Evolutionary conservation across 2,329 filamentous ascomycete species (phyloP).

Genomic region (Thermomyces lanuginosus): DNA sequence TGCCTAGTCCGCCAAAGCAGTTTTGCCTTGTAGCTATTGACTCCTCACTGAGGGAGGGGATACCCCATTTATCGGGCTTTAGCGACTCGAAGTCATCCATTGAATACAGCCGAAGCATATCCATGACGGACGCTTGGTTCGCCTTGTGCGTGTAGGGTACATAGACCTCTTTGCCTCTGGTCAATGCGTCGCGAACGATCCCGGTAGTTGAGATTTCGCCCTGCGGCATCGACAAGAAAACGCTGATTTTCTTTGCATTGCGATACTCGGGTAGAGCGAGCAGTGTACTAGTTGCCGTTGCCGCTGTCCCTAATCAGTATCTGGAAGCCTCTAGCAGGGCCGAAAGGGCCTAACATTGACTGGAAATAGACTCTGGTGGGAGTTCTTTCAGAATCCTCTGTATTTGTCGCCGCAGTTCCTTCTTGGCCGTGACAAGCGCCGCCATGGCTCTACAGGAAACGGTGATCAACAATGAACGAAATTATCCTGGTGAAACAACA

Average conservation of each 20-base stretch:
- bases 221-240: constrained; percentile 85
- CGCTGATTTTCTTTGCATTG: constrained; percentile 56
- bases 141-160: constrained; percentile 71
- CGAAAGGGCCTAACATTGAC: constrained; percentile 48
- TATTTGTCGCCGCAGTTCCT: constrained; percentile 55
- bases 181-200: constrained; percentile 68
- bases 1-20: constrained; percentile 50
- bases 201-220: constrained; percentile 71
- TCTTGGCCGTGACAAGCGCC: constrained; percentile 52
- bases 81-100: constrained; percentile 64
- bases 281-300: constrained; percentile 47
- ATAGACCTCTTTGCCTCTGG: constrained; percentile 66
- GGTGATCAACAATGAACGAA: no score
- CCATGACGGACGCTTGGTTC: constrained; percentile 55
- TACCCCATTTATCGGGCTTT: constrained; percentile 73
- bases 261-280: constrained; percentile 56
- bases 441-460: constrained; percentile 38
- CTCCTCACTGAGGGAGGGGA: constrained; percentile 60
- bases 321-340: constrained; percentile 10
- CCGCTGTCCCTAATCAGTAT: constrained; percentile 34
- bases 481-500: no score
- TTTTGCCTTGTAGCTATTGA: constrained; percentile 53
- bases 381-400: constrained; percentile 48
- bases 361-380: constrained; percentile 42
- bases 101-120: constrained; percentile 70